Evolutionary conservation across 1,284 basidiomycete genomes (phyloP), one percentile per base, ranked within the genome.

Genomic region (Phaffia rhodozyma): DNA sequence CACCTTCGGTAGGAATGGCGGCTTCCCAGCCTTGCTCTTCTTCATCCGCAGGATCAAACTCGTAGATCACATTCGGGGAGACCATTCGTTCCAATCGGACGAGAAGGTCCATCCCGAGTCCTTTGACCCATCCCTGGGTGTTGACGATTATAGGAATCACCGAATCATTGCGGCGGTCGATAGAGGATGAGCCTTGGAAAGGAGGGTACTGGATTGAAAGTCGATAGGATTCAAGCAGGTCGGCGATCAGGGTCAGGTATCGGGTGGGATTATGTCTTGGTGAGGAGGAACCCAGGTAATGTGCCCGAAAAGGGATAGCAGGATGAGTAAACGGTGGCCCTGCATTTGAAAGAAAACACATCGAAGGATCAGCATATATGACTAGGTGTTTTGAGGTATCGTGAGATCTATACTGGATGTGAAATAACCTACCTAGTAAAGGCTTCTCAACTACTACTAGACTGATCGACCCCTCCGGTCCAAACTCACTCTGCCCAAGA

Each of bases 41-140:
- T n/a, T 61, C 61, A 25, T 55, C 60, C 21, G 63, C 61, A 25
- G 62, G 48, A 21, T 72, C 72, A 61, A 81, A 80, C 16, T 84
- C 81, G 71, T 86, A 87, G 29, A 89, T 76, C 68, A 83, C 79
- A 0, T 83, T 84, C 0, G 91, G 84, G 56, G 82, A 78, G 1
- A 85, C 75, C 21, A 85, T 75, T 1, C 79, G 80, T 71, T 91
- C 85, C 55, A 97, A 84, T 67, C 82, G 82, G 2, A 74, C 73
- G 13, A 85, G 81, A 3, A 98, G 76, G 69, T 96, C 89, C 23
- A 85, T 86, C 1, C 94, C 94, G 1, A 97, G 82, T 1, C 94
- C 94, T 74, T 94, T 97, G 20, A 84, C 83, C 94, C 94, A 98
- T 1, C 94, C 94, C 83, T 94, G 93, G 0, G 90, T 97, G 74